phyloP scores from a whole-genome alignment of 148 eudicot genomes.

The Cornus controversa region DNA sequence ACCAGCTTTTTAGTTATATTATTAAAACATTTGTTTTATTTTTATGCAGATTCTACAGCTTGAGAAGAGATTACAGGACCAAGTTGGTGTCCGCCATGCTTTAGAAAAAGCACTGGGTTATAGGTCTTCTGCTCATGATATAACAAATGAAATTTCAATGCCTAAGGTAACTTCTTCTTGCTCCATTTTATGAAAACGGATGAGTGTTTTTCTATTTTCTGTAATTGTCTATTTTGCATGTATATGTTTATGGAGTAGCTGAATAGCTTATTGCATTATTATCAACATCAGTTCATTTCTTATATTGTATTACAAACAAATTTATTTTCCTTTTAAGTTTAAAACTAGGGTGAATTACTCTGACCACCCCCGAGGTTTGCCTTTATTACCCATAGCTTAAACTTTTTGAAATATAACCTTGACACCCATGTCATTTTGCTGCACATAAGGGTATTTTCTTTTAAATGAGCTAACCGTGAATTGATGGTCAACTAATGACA shows the following conservation, averaged over 20 bases:
- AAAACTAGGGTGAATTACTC: no score
- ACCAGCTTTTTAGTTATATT: not conserved
- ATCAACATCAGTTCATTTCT: not conserved
- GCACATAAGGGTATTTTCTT: no score
- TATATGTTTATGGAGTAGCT: not conserved
- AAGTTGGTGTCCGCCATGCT: constrained; percentile 72
- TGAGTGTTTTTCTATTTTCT: not conserved
- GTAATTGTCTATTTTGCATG: not conserved
- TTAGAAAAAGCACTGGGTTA: constrained; percentile 81
- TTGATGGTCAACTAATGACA: no score
- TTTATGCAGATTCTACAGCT: constrained; percentile 67
- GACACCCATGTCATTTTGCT: no score
- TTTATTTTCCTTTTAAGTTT: constrained; percentile 3
- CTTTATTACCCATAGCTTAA: no score
- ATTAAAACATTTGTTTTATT: not conserved
- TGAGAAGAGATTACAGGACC: constrained; percentile 78
- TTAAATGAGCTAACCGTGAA: no score
- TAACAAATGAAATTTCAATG: constrained; percentile 36
- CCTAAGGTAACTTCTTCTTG: constrained; percentile 58
- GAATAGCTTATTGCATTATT: not conserved
- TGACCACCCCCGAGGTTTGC: no score
- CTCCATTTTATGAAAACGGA: not conserved
- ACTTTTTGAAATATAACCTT: no score
- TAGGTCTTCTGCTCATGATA: constrained; percentile 43
- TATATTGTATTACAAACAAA: not conserved